Base-by-base conservation (phyloP, 208 protist genomes). In the Acanthamoeba lugdunensis region DNA sequence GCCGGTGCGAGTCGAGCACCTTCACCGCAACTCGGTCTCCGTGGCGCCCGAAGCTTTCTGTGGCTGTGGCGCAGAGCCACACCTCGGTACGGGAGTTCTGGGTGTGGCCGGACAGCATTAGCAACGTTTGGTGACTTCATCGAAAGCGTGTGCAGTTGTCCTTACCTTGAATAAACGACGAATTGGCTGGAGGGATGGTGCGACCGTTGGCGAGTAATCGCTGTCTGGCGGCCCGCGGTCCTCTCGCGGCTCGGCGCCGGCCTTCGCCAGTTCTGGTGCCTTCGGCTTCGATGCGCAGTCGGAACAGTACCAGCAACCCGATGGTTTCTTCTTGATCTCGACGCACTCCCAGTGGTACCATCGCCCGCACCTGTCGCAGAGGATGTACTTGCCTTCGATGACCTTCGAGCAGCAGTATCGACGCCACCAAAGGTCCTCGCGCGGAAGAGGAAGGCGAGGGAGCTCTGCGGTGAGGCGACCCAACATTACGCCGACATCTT, bases 151-250 rank as follows among this genome's bases (percentile, higher is more conserved):
- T 37, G 28, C 0, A 7, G 63, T n/a, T n/a, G 33, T 0, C 13
- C 37, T 21, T 71, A 71, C 63, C 63, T 71, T 71, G n/a, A 71
- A 71, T 37, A 71, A 37, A 71, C 63, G n/a, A 71, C 63, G 63
- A 11, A 71, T 71, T 37, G 63, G 9, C 33, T 21, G 7, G 63
- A 71, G 63, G 63, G 63, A 71, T 37, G 63, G n/a, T 8, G 63
- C 1, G n/a, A 71, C n/a, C 3, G 63, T 69, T 16, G 63, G 63
- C 8, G n/a, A 71, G 63, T 37, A 1, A 21, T 37, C 63, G n/a
- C 63, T 71, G 63, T 71, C 63, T 71, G 63, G 63, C 61, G 61
- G 61, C 63, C n/a, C n/a, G 63, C n/a, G 63, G 63, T 71, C 63
- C 63, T 71, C 63, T 71, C 63, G 63, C n/a, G 63, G 63, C 63